phyloP scores from a whole-genome alignment of 805 yeast genomes.

The Wickerhamiella spandovensis region DNA sequence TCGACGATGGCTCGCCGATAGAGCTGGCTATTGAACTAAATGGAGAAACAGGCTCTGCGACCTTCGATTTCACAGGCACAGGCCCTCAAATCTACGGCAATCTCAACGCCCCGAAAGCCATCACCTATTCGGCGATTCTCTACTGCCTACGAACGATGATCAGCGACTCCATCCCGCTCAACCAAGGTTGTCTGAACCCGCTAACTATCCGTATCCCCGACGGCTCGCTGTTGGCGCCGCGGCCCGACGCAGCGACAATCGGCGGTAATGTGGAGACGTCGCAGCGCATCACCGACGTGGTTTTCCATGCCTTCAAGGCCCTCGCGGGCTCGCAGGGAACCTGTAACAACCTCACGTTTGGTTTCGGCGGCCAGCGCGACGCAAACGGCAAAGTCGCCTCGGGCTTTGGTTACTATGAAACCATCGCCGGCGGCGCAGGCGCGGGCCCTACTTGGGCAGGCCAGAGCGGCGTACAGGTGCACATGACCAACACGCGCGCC shows the following conservation, averaged over 20 bases:
- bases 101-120: slow-evolving; percentile 84
- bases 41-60: slow-evolving; percentile 41
- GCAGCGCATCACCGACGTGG: slow-evolving; percentile 82
- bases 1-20: slow-evolving; percentile 26
- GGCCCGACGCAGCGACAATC: slow-evolving; percentile 80
- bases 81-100: slow-evolving; percentile 83
- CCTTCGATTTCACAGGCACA: slow-evolving; percentile 76
- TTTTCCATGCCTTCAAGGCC: slow-evolving; percentile 72
- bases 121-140: slow-evolving; percentile 76
- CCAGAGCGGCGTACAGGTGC: slow-evolving; percentile 80
- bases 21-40: slow-evolving; percentile 29
- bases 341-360: slow-evolving; percentile 88
- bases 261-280: slow-evolving; percentile 93
- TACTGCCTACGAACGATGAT: slow-evolving; percentile 79
- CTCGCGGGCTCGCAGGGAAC: slow-evolving; percentile 96
- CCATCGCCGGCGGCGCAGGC: slow-evolving; percentile 93
- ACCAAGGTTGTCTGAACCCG: slow-evolving; percentile 84
- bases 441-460: slow-evolving; percentile 84
- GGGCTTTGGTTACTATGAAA: slow-evolving; percentile 86
- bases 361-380: slow-evolving; percentile 43
- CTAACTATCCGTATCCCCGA: slow-evolving; percentile 52
- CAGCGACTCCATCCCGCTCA: slow-evolving; percentile 77
- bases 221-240: slow-evolving; percentile 57
- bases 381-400: slow-evolving; percentile 34
- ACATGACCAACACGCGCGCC: slow-evolving; percentile 87